Conservation (phyloP, 768 basidiomycete species). For the Chalciporus pseudorubinellus region DNA sequence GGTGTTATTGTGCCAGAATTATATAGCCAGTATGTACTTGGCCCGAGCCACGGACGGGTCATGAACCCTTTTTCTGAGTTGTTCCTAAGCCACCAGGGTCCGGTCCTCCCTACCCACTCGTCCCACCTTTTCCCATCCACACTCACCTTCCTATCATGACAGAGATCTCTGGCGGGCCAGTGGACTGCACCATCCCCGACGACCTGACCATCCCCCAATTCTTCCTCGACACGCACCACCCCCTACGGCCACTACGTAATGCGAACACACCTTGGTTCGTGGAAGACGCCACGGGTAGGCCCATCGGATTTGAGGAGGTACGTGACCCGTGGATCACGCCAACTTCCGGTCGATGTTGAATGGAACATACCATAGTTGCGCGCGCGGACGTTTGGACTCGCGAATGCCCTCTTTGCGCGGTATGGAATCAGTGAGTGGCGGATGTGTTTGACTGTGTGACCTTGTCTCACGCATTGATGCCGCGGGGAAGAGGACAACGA, state of each 20-base stretch:
- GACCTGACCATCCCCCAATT: conserved; percentile 67
- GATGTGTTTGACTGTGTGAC: conserved; percentile 2
- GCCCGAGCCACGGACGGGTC: too few relatives aligned
- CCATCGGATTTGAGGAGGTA: conserved; percentile 48
- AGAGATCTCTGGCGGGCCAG: conserved; percentile 26
- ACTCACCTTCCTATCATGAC: conserved; percentile 9
- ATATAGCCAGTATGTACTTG: neutral
- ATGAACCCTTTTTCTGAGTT: neutral
- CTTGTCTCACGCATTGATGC: conserved; percentile 1
- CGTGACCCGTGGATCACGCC: conserved; percentile 4
- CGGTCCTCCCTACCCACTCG: neutral
- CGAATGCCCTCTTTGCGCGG: conserved; percentile 49
- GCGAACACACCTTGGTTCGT: conserved; percentile 53
- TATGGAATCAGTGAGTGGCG: conserved; percentile 45
- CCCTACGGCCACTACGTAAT: conserved; percentile 45
- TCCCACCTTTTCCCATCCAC: neutral
- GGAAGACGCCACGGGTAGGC: conserved; percentile 51
- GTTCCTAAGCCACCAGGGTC: neutral
- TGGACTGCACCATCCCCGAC: conserved; percentile 51
- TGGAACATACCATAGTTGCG: conserved; percentile 33
- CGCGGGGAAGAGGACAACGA: conserved; percentile 43
- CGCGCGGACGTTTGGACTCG: conserved; percentile 47
- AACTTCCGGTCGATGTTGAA: neutral
- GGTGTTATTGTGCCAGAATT: neutral
- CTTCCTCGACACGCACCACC: conserved; percentile 47